Percentiles rank a stretch among this genome's conserved stretches.
These are phyloP conservation scores for Fusarium sororula DNA, from an alignment of 2,329 filamentous ascomycete genomes.

Conservation along the genomic window DNA sequence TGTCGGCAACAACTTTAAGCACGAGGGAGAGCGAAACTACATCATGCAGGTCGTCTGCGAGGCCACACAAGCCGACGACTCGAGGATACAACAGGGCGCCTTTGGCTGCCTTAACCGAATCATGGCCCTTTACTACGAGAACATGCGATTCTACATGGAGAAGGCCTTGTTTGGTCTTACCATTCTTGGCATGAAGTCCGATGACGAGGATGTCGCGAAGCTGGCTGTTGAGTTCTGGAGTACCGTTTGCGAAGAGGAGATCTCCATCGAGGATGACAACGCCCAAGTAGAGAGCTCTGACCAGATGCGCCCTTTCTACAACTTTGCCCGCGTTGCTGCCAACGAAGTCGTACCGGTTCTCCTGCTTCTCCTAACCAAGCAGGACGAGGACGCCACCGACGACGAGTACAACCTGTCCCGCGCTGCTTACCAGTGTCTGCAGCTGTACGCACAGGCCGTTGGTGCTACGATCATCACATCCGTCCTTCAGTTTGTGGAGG, in stretches of 20 bases:
- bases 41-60: slow-evolving; percentile 99
- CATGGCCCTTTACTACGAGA: slow-evolving; percentile 98
- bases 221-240: slow-evolving; percentile 99
- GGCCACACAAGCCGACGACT: slow-evolving; percentile 92
- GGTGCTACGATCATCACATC: slow-evolving; percentile 83
- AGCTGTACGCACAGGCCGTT: slow-evolving; percentile 94
- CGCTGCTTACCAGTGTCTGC: slow-evolving; percentile 94
- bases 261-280: slow-evolving; percentile 98
- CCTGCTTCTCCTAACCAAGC: slow-evolving; percentile 88
- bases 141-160: slow-evolving; percentile 99
- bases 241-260: slow-evolving; percentile 99
- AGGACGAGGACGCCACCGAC: slow-evolving; percentile 95
- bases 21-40: slow-evolving; percentile 98
- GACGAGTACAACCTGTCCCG: slow-evolving; percentile 98
- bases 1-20: slow-evolving; percentile 97
- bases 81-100: slow-evolving; percentile 91
- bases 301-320: slow-evolving; percentile 91
- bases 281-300: slow-evolving; percentile 76
- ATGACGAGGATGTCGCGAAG: slow-evolving; percentile 98
- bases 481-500: slow-evolving; percentile 91
- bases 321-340: slow-evolving; percentile 92
- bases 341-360: slow-evolving; percentile 94
- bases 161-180: slow-evolving; percentile 98
- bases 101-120: slow-evolving; percentile 98
- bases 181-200: slow-evolving; percentile 97